phyloP scores from a whole-genome alignment of 1,284 basidiomycete species.

The Exobasidium cylindrosporum region DNA sequence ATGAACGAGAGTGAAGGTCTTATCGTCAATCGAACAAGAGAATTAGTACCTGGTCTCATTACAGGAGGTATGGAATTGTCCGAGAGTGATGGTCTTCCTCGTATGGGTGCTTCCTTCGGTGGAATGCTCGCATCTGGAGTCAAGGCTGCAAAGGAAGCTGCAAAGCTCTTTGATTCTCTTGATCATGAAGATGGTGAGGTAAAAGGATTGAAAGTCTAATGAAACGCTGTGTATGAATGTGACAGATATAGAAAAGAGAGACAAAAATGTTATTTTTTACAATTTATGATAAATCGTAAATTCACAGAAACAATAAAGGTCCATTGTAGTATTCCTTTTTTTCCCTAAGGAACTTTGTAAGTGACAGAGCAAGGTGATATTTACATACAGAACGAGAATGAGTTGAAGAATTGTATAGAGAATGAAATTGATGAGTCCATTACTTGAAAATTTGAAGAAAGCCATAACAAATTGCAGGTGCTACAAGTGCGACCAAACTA shows the following conservation, averaged over 20 bases:
- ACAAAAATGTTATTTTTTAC: no score
- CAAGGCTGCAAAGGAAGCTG: constrained; percentile 73
- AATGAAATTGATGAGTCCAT: not conserved
- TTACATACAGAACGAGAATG: no score
- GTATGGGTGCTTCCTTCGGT: constrained; percentile 62
- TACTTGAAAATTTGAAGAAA: not conserved
- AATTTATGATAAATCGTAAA: no score
- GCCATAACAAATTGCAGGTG: not conserved
- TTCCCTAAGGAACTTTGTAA: no score
- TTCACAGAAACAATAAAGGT: no score
- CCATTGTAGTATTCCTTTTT: no score
- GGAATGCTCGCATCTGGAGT: constrained; percentile 77
- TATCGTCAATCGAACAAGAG: constrained; percentile 65
- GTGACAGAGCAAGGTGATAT: no score
- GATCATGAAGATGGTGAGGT: constrained; percentile 66
- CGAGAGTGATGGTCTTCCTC: constrained; percentile 69
- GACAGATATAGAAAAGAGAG: no score
- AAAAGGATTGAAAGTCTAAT: constrained; percentile 56
- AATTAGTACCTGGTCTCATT: constrained; percentile 75
- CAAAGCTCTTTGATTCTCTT: constrained; percentile 64
- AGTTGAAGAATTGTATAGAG: not conserved
- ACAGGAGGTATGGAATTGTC: constrained; percentile 75
- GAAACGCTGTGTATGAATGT: no score
- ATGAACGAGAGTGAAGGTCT: constrained; percentile 47
- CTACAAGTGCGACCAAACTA: not conserved